Base-by-base conservation (phyloP, 768 basidiomycete genomes). In the Agaricus subrufescens region DNA sequence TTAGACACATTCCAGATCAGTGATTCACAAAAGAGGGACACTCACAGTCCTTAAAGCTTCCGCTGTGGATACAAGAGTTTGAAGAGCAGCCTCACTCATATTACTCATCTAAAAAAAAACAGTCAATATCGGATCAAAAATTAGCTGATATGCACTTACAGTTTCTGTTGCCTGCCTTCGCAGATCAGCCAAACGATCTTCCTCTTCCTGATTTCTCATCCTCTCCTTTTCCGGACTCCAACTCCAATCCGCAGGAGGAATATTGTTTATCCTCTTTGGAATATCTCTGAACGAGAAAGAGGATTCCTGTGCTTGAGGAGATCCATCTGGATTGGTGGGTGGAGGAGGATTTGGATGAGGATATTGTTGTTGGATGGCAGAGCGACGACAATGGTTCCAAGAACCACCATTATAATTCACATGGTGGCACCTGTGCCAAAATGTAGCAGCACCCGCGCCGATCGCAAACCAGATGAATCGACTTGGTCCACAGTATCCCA, bases 401-500 rank as follows among this genome's bases (percentile, higher is more conserved):
- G 54, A 46, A 47, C 63, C 50, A 57, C 56, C 61, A 58, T 57
- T 40, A 59, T 60, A 59, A 25, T 64, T 65, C 59, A 63, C 62
- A 25, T 72, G 71, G 14, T 76, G 75, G 60, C 73, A 74, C 65
- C 74, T 75, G 11, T 73, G 67, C 71, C 67, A 74, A 44, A 67
- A 66, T n/a, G 69, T 70, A 40, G 74, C 75, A 50, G 69, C 62
- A 2, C 69, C 71, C 5, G 82, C 85, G 57, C 87, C 88, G 60
- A 87, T 19, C 61, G 77, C 8, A 74, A 89, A 87, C 87, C 87
- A 89, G 65, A 89, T 30, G 52, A 87, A 42, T 59, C 87, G 84
- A 44, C 80, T 80, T n/a, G 81, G 80, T 5, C 77, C 66, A 39
- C 59, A 58, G 23, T 42, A 52, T 48, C 42, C 40, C 58, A 54